Base-by-base conservation (phyloP, 2,329 filamentous ascomycete genomes). In the Coniochaeta prunicola region DNA sequence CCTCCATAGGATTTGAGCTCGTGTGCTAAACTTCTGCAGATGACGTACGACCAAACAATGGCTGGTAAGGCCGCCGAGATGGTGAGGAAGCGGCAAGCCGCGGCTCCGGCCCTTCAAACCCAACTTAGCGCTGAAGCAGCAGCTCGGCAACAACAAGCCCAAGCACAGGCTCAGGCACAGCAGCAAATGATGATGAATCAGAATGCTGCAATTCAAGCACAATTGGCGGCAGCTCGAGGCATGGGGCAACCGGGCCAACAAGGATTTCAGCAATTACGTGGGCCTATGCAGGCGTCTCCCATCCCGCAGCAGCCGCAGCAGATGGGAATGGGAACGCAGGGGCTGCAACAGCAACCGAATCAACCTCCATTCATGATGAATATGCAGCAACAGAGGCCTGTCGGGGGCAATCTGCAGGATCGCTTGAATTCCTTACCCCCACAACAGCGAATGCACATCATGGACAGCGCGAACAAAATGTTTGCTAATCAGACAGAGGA, bases 191-290 rank as follows among this genome's bases (percentile, higher is more conserved):
- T 84, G 73, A 77, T 83, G 74, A 81, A 76, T 59, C 78, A 78
- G 58, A 79, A 33, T n/a, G 33, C 53, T 2, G 33, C 31, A 36
- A 21, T 33, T 19, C 79, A 80, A 60, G 75, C 73, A 13, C 77
- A 81, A 62, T 79, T 84, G 73, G 75, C 63, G 73, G 75, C 63
- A 8, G 66, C 76, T 40, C 76, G 82, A 36, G 76, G 76, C 13
- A 77, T 81, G 70, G 75, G 74, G 0, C 80, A 80, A 64, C 75
- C 73, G 7, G 70, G 73, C 2, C 83, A 81, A 60, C 81, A 78
- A 64, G 77, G 76, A 1, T 85, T 86, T 59, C 82, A 82, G 61
- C 78, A 81, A 54, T 74, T 85, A 36, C 82, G 84, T 60, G 82
- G 83, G 58, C 80, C 77, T 58, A 83, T 84, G 80, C 83, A 85